Conservation (phyloP, 805 yeast species). For the Yarrowia deformans region DNA sequence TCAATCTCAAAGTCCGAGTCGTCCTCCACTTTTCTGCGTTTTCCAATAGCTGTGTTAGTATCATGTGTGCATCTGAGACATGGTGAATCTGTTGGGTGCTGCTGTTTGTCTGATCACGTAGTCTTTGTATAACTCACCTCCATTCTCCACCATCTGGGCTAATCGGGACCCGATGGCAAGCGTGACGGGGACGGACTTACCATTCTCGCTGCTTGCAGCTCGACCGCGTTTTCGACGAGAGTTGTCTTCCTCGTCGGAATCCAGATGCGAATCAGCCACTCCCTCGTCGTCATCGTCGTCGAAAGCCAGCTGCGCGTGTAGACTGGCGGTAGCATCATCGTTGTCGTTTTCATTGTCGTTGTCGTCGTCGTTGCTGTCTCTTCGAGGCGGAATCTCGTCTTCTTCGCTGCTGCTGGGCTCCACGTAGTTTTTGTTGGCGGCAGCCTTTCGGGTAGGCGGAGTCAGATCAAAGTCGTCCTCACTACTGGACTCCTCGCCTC, state of each 20-base stretch:
- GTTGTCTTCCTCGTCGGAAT: background rate
- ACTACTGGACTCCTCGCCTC: slow-evolving; percentile 30
- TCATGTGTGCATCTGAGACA: background rate
- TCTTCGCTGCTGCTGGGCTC: slow-evolving; percentile 24
- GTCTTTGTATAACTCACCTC: background rate
- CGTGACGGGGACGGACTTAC: slow-evolving; percentile 41
- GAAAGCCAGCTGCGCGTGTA: slow-evolving; percentile 32
- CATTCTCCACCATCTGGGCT: slow-evolving; percentile 40
- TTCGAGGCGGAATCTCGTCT: background rate
- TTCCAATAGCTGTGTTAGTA: slow-evolving; percentile 25
- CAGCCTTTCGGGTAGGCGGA: slow-evolving; percentile 26
- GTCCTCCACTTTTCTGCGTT: slow-evolving; percentile 32
- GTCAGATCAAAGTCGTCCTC: slow-evolving; percentile 36
- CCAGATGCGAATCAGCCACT: background rate
- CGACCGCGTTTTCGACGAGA: slow-evolving; percentile 17
- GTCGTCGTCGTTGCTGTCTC: slow-evolving; percentile 1
- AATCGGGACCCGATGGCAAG: slow-evolving; percentile 42
- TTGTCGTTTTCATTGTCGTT: background rate
- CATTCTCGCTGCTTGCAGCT: slow-evolving; percentile 20
- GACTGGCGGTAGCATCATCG: slow-evolving; percentile 1
- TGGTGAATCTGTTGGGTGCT: background rate
- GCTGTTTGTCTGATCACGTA: background rate
- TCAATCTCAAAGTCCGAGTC: slow-evolving; percentile 29
- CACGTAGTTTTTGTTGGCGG: slow-evolving; percentile 30
- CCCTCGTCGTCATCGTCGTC: slow-evolving; percentile 27